These are phyloP conservation scores for Echeveria elegans DNA, from an alignment of 164 flowering plant genomes.

Conservation along the genomic window DNA sequence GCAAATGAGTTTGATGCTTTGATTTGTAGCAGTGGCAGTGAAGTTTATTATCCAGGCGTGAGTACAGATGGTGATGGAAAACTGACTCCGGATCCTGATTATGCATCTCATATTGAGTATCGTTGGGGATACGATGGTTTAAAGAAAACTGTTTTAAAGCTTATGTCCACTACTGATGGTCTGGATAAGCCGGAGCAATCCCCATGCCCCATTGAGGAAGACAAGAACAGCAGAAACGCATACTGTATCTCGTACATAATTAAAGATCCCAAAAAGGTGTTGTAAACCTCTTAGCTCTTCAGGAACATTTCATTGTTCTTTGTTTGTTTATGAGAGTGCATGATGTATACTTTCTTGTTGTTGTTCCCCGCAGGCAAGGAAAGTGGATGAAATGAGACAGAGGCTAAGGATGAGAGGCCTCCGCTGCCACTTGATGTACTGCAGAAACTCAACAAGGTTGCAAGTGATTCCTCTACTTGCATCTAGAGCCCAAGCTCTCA, in stretches of 20 bases:
- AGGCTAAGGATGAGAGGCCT: slow-evolving; percentile 92
- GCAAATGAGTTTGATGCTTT: slow-evolving; percentile 76
- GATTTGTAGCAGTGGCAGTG: slow-evolving; percentile 90
- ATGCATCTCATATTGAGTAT: slow-evolving; percentile 76
- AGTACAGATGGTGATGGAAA: slow-evolving; percentile 46
- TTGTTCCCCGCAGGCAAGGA: slow-evolving; percentile 43
- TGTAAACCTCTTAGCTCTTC: neutral
- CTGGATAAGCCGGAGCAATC: slow-evolving; percentile 14
- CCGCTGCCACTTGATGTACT: slow-evolving; percentile 90
- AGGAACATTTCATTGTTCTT: neutral
- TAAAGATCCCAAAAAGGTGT: slow-evolving; percentile 64
- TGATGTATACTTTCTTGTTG: slow-evolving; percentile 3
- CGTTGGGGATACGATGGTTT: slow-evolving; percentile 89
- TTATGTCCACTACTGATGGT: slow-evolving; percentile 50
- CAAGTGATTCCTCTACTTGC: slow-evolving; percentile 86
- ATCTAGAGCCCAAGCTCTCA: slow-evolving; percentile 90
- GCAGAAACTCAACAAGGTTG: slow-evolving; percentile 78
- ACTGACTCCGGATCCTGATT: slow-evolving; percentile 62
- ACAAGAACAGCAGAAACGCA: slow-evolving; percentile 47
- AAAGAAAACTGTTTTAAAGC: slow-evolving; percentile 70
- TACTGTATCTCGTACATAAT: slow-evolving; percentile 65
- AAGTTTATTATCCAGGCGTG: slow-evolving; percentile 74
- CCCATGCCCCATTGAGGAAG: slow-evolving; percentile 46
- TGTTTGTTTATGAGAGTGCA: neutral
- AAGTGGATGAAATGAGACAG: slow-evolving; percentile 84